Percentiles rank a stretch among this genome's conserved stretches.
These are phyloP conservation scores for Fraxinus xanthoxyloides DNA, from an alignment of 305 asterid genomes.

Conservation along the genomic window DNA sequence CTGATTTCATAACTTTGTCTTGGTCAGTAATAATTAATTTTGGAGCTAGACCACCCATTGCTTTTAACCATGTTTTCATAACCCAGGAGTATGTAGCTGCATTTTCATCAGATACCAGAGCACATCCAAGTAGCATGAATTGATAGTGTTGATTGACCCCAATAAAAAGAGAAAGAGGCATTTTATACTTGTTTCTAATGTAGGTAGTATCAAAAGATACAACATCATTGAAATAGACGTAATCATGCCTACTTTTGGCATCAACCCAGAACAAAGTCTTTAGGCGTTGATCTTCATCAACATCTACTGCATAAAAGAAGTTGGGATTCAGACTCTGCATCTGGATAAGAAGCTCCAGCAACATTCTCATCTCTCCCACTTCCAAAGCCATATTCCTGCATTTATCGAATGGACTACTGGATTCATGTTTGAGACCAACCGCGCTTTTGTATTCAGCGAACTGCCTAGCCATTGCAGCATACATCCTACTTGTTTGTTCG, in stretches of 20 bases:
- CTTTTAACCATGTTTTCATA: slow-evolving; percentile 77
- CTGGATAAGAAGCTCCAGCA: slow-evolving; percentile 67
- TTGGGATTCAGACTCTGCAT: slow-evolving; percentile 76
- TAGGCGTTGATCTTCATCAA: slow-evolving; percentile 72
- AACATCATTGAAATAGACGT: slow-evolving; percentile 63
- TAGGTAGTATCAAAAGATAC: slow-evolving; percentile 86
- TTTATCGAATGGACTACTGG: slow-evolving; percentile 71
- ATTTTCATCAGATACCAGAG: slow-evolving; percentile 75
- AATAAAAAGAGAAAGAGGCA: slow-evolving; percentile 74
- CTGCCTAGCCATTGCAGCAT: slow-evolving; percentile 89
- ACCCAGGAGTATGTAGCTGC: slow-evolving; percentile 74
- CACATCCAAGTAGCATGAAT: slow-evolving; percentile 91
- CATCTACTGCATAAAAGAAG: slow-evolving; percentile 78
- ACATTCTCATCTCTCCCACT: slow-evolving; percentile 47
- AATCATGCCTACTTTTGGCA: slow-evolving; percentile 89
- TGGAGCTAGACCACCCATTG: slow-evolving; percentile 87
- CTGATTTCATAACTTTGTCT: slow-evolving; percentile 54
- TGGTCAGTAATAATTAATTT: slow-evolving; percentile 74
- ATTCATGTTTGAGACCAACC: slow-evolving; percentile 68
- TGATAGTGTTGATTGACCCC: slow-evolving; percentile 96
- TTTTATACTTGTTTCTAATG: slow-evolving; percentile 74
- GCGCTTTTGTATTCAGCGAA: slow-evolving; percentile 88
- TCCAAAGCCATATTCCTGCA: slow-evolving; percentile 62
- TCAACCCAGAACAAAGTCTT: slow-evolving; percentile 80
- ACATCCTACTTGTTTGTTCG: slow-evolving; percentile 90